Percentiles rank a stretch among this genome's conserved stretches.
Conservation (phyloP, 768 basidiomycete species). For the Tylopilus rubrobrunneus region DNA sequence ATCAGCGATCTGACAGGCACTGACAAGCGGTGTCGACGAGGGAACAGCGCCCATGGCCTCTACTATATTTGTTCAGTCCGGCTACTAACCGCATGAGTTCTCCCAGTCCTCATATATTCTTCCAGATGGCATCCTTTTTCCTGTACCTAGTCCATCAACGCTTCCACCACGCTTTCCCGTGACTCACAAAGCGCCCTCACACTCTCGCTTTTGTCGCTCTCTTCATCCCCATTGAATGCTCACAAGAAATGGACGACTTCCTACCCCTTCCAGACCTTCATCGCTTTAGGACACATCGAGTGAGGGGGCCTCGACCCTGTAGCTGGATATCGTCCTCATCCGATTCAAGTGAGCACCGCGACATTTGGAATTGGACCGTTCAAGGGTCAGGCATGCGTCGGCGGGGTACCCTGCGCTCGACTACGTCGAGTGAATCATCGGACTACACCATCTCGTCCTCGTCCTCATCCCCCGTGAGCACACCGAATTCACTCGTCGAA, state of each 20-base stretch:
- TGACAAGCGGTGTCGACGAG: slow-evolving; percentile 17
- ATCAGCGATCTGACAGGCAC: slow-evolving; percentile 14
- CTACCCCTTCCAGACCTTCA: slow-evolving; percentile 2
- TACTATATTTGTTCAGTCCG: background rate
- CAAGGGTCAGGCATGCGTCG: slow-evolving; percentile 12
- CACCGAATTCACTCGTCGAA: slow-evolving; percentile 4
- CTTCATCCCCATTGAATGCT: slow-evolving; percentile 2
- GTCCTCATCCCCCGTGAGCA: slow-evolving; percentile 10
- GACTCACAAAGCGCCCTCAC: background rate
- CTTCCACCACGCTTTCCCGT: slow-evolving; percentile 1
- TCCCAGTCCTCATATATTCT: slow-evolving; percentile 14
- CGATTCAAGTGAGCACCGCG: slow-evolving; percentile 15
- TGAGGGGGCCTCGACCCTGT: slow-evolving; percentile 30
- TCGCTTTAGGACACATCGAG: slow-evolving; percentile 13
- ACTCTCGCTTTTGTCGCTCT: background rate
- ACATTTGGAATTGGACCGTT: slow-evolving; percentile 19
- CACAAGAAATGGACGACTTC: slow-evolving; percentile 12
- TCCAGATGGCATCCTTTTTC: slow-evolving; percentile 13
- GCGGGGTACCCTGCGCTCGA: slow-evolving; percentile 14
- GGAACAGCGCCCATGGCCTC: slow-evolving; percentile 10
- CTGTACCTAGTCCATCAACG: slow-evolving; percentile 1
- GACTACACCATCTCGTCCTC: slow-evolving; percentile 12
- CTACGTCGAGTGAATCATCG: slow-evolving; percentile 11
- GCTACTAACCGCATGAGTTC: background rate
- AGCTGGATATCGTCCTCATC: slow-evolving; percentile 20